Evolutionary conservation across 108 stramenopile genomes (phyloP).

Genomic region (Chaetoceros tenuissimus): DNA sequence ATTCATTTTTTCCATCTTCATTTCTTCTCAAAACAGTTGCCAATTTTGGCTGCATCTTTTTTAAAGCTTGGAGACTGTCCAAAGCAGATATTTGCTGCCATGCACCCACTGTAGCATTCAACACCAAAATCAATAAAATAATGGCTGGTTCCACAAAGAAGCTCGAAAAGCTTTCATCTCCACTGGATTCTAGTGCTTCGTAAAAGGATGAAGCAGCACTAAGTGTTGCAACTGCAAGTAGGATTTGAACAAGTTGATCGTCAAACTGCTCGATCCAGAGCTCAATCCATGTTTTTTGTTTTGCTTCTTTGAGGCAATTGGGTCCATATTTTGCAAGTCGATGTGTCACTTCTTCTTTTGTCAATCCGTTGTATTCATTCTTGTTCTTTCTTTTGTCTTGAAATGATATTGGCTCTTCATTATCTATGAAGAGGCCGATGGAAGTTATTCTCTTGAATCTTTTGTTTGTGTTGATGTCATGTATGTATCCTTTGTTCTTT

Average conservation of each 20-base stretch:
- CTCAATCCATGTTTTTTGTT: background rate
- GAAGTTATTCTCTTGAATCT: too few species aligned
- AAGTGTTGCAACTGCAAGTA: slow-evolving; percentile 2
- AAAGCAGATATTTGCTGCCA: background rate
- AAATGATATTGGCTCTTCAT: too few species aligned
- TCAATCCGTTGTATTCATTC: too few species aligned
- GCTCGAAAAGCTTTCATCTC: background rate
- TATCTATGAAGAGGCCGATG: too few species aligned
- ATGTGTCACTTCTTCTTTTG: background rate
- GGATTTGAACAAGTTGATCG: slow-evolving; percentile 14
- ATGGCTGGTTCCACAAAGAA: slow-evolving; percentile 39
- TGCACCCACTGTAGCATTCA: slow-evolving; percentile 35
- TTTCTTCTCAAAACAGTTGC: background rate
- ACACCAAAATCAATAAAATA: slow-evolving; percentile 45
- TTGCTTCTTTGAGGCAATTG: background rate
- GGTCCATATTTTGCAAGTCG: background rate
- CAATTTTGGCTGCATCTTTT: slow-evolving; percentile 34
- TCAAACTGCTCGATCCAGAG: slow-evolving; percentile 6
- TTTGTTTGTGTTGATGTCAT: too few species aligned
- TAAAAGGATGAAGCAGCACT: slow-evolving; percentile 1
- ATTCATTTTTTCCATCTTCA: background rate
- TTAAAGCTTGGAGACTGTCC: slow-evolving; percentile 43
- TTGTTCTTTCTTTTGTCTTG: too few species aligned
- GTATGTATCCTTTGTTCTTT: too few species aligned
- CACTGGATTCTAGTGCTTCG: background rate